Conservation (phyloP, 805 yeast genomes). For the Yamadazyma sp. region DNA sequence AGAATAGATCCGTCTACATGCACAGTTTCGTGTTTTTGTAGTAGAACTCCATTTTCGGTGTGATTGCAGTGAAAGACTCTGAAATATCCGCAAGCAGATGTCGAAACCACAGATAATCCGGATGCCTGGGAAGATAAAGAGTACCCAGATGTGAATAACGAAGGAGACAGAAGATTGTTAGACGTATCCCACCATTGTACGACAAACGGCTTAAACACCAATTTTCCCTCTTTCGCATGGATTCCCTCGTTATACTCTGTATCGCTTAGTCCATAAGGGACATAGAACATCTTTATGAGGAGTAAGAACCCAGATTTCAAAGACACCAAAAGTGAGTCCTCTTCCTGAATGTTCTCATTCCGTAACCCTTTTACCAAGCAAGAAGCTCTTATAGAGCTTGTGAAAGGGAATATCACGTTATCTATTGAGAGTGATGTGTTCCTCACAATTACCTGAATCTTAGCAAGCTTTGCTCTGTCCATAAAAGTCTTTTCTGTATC, state of each 20-base stretch:
- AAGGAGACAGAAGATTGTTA: slow-evolving; percentile 12
- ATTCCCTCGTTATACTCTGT: slow-evolving; percentile 18
- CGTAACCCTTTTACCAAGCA: slow-evolving; percentile 26
- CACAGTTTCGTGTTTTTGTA: slow-evolving; percentile 39
- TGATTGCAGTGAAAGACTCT: slow-evolving; percentile 38
- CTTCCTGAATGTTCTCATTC: slow-evolving; percentile 20
- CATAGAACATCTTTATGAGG: slow-evolving; percentile 38
- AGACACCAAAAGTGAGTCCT: slow-evolving; percentile 41
- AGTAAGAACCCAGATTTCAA: slow-evolving; percentile 42
- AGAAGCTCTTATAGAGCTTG: slow-evolving; percentile 32
- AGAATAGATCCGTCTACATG: slow-evolving; percentile 42
- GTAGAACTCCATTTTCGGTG: slow-evolving; percentile 37
- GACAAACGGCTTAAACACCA: slow-evolving; percentile 40
- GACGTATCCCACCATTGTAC: slow-evolving; percentile 52
- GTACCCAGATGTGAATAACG: slow-evolving; percentile 25
- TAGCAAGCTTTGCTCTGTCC: slow-evolving; percentile 1
- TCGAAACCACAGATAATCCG: slow-evolving; percentile 40
- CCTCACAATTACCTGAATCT: slow-evolving; percentile 30
- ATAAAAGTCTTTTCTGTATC: neutral
- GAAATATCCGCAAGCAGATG: slow-evolving; percentile 35
- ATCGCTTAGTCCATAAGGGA: slow-evolving; percentile 31
- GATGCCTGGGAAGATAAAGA: slow-evolving; percentile 34
- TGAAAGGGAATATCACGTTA: slow-evolving; percentile 30
- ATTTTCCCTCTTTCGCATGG: slow-evolving; percentile 15
- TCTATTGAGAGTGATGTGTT: slow-evolving; percentile 32